These are phyloP conservation scores for Nidula microcarpa DNA, from an alignment of 768 basidiomycete species.

Conservation along the genomic window DNA sequence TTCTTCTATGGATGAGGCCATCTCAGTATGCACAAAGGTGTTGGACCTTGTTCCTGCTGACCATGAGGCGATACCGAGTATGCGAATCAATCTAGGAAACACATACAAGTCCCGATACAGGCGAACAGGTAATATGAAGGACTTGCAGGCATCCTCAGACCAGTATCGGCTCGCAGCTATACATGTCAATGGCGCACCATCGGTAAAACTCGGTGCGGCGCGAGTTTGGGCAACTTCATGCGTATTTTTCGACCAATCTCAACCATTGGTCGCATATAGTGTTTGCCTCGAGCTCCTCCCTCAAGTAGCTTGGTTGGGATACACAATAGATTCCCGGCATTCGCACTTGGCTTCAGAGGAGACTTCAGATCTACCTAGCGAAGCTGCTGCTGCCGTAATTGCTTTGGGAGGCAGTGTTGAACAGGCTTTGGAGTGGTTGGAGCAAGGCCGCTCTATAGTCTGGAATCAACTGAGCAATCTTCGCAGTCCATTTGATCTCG, in stretches of 20 bases:
- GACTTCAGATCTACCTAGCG: not conserved
- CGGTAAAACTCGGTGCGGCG: not conserved
- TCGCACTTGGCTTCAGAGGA: not conserved
- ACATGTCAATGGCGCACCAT: not conserved
- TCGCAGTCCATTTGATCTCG: constrained; percentile 16
- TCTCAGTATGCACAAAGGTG: not conserved
- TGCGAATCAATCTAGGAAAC: not conserved
- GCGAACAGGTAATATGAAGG: not conserved
- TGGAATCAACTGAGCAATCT: constrained; percentile 22
- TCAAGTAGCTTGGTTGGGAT: constrained; percentile 4
- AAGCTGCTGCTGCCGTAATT: constrained; percentile 20
- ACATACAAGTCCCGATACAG: not conserved
- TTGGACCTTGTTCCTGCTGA: not conserved
- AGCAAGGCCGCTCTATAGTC: constrained; percentile 21
- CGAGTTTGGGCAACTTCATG: not conserved
- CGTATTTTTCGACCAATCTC: not conserved
- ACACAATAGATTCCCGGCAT: not conserved
- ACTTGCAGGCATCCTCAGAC: not conserved
- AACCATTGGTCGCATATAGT: not conserved
- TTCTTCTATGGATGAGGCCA: not conserved
- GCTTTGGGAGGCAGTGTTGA: constrained; percentile 8
- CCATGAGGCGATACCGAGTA: not conserved
- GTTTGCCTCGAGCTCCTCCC: constrained; percentile 14
- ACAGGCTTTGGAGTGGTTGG: constrained; percentile 29
- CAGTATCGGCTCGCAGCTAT: not conserved